These are phyloP conservation scores for Nemania sp. DNA, from an alignment of 2,329 filamentous ascomycete genomes.

Conservation along the genomic window DNA sequence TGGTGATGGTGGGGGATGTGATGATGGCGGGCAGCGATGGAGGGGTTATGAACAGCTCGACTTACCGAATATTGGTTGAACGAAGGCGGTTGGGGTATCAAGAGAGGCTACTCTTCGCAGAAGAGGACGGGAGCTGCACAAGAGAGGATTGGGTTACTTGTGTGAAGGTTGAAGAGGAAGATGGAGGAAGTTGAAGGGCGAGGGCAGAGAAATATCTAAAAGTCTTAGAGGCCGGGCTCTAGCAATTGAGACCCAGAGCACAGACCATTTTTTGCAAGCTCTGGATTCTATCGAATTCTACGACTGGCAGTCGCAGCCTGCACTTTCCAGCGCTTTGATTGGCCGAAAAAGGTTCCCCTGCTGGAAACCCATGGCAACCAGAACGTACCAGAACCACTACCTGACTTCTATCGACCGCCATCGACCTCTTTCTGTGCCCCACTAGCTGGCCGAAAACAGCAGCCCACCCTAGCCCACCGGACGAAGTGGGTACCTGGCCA, in stretches of 20 bases:
- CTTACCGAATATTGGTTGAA: constrained; percentile 24
- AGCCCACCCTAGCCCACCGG: no score
- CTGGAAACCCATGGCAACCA: constrained; percentile 30
- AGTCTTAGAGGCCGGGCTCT: constrained; percentile 16
- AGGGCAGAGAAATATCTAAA: constrained; percentile 30
- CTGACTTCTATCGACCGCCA: constrained; percentile 16
- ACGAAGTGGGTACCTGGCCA: no score
- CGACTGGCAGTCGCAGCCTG: constrained; percentile 31
- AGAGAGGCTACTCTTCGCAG: constrained; percentile 17
- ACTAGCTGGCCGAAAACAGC: constrained; percentile 35
- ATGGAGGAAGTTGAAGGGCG: constrained; percentile 22
- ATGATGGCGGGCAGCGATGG: constrained; percentile 21
- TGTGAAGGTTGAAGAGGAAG: constrained; percentile 18
- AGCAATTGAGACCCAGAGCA: constrained; percentile 27
- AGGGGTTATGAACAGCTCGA: neutral
- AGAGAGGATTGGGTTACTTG: constrained; percentile 11
- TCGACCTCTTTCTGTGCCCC: constrained; percentile 19
- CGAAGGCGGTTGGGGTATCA: constrained; percentile 14
- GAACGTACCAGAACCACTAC: constrained; percentile 26
- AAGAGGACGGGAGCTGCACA: constrained; percentile 5
- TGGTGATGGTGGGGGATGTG: constrained; percentile 4
- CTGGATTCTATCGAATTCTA: constrained; percentile 42
- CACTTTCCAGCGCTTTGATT: constrained; percentile 27
- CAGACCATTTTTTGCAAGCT: constrained; percentile 32
- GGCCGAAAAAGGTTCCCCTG: constrained; percentile 15